Evolutionary conservation across 179 eudicot genomes (phyloP), one percentile per base, ranked within the genome.

Genomic region (Spergularia azorica): DNA sequence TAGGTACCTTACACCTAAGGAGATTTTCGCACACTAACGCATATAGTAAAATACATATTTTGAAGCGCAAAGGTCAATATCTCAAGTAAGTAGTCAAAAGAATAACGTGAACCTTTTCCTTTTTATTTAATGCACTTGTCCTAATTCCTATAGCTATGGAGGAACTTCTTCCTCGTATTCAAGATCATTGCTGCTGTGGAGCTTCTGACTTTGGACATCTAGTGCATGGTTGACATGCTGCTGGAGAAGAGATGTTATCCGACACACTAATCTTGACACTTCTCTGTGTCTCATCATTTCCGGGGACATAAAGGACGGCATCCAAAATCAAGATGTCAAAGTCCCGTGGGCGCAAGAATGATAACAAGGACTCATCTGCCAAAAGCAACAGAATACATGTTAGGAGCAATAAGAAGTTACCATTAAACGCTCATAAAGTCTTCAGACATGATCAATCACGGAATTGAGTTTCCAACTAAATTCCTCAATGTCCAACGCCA

Each of bases 321-420:
- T 95, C 97, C 94, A 95, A 83, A 14, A 95, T 77, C 70, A 95
- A 88, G 81, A 95, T 91, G 71, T 95, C 95, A 82, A 91, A 95
- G 57, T 91, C 90, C 15, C 91, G 90, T 2, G 91, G 82, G 14
- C 87, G 84, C 11, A 95, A 77, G 71, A 87, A 87, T 81, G 95
- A 81, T 64, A 86, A 67, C 96, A 85, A 83, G 2, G 83, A 77
- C 52, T 81, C 83, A 68, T 86, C 98, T 95, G 93, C 76, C 32
- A 77, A 62, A 8, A 77, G 50, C 79, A 78, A 17, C 64, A 75
- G 26, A 15, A 16, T 64, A 41, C 13, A 43, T 43, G 48, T 43
- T 43, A 43, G 48, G 48, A 43, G 8, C 48, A 4, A 43, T 4
- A 43, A 6, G 48, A 43, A 43, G 2, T 43, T 1, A 43, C 5